A percentile compares a stretch with the other conserved stretches of the same genome.
Conservation (phyloP, 345 rosid species). For the Citrus glauca region DNA sequence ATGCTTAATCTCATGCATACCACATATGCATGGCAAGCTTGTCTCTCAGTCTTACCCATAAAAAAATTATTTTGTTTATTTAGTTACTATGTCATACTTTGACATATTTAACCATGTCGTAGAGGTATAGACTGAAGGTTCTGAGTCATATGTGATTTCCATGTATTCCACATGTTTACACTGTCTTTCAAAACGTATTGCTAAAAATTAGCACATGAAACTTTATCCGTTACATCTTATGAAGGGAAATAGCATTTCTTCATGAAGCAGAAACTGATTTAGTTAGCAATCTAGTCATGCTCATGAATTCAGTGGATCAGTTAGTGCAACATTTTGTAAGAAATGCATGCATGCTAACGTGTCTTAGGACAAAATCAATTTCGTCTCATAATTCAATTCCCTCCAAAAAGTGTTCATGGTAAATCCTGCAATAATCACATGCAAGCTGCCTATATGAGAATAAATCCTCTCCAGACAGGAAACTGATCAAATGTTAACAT, state of each 20-base stretch:
- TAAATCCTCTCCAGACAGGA: not conserved
- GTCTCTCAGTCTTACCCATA: not conserved
- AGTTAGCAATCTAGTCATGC: not conserved
- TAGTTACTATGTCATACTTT: not conserved
- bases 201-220: not conserved
- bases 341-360: not conserved
- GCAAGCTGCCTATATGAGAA: conserved; percentile 5
- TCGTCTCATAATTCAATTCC: not conserved
- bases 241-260: not conserved
- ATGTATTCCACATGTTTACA: not conserved
- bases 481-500: not conserved
- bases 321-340: not conserved
- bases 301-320: not conserved
- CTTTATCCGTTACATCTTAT: not conserved
- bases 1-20: not conserved
- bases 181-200: no score
- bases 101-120: not conserved
- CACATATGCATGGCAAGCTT: not conserved
- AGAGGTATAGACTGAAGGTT: not conserved
- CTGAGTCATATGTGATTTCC: not conserved
- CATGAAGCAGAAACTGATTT: conserved; percentile 7
- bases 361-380: not conserved
- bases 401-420: not conserved
- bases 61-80: not conserved
- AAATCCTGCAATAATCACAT: not conserved